Conservation (phyloP, 2,329 filamentous ascomycete species). For the Fusarium redolens region DNA sequence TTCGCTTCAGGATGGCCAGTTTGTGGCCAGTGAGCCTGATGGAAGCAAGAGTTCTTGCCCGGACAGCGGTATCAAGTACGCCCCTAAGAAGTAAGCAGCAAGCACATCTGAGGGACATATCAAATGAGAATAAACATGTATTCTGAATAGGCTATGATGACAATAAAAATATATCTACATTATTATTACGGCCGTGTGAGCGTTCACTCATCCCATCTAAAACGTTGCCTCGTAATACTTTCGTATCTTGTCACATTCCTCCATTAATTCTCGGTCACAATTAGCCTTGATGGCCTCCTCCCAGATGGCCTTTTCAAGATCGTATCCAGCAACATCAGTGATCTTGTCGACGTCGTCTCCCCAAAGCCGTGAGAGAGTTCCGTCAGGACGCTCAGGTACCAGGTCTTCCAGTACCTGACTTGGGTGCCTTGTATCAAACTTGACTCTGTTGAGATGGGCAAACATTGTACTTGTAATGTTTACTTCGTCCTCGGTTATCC, state of each 20-base stretch:
- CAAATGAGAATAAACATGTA: neutral
- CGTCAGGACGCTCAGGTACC: slow-evolving; percentile 15
- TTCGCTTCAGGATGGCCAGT: slow-evolving; percentile 69
- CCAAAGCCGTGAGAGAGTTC: slow-evolving; percentile 28
- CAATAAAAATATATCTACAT: neutral
- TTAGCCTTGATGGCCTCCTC: slow-evolving; percentile 40
- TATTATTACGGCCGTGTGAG: neutral
- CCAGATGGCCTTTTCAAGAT: slow-evolving; percentile 41
- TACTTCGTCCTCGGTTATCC: neutral
- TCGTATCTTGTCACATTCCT: slow-evolving; percentile 39
- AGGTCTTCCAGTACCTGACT: slow-evolving; percentile 17
- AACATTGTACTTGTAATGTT: slow-evolving; percentile 37
- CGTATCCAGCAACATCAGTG: slow-evolving; percentile 32
- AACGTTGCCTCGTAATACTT: slow-evolving; percentile 39
- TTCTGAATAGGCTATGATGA: neutral
- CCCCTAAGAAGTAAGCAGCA: slow-evolving; percentile 39
- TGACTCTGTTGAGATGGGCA: slow-evolving; percentile 41
- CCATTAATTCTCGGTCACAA: slow-evolving; percentile 25
- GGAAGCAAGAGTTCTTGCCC: slow-evolving; percentile 70
- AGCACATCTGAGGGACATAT: neutral
- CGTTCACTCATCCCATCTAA: slow-evolving; percentile 1
- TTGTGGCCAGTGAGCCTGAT: slow-evolving; percentile 66
- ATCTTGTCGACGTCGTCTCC: slow-evolving; percentile 28
- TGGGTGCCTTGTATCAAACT: slow-evolving; percentile 33
- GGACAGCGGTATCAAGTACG: slow-evolving; percentile 44